Evolutionary conservation across 768 basidiomycete species (phyloP).

Genomic region (Termitomyces titanicus): DNA sequence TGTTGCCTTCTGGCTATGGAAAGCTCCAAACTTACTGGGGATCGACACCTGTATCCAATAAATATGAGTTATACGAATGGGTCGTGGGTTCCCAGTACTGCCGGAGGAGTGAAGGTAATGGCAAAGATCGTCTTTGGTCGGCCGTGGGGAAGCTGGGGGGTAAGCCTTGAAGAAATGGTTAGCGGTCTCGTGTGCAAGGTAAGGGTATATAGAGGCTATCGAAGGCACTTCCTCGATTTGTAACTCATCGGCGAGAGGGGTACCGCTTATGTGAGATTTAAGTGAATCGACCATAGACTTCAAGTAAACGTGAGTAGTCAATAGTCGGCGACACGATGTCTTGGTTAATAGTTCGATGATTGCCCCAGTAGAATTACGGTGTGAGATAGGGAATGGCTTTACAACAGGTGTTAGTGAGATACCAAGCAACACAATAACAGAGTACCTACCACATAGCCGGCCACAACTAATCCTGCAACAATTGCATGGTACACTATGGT

Average conservation of each 20-base stretch:
- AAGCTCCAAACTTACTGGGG: slow-evolving; percentile 18
- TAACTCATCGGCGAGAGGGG: slow-evolving; percentile 18
- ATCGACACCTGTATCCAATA: slow-evolving; percentile 18
- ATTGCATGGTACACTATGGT: slow-evolving; percentile 39
- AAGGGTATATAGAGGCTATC: slow-evolving; percentile 11
- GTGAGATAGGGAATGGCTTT: slow-evolving; percentile 40
- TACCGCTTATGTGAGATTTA: slow-evolving; percentile 12
- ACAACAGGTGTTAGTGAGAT: background rate
- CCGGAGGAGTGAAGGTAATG: slow-evolving; percentile 39
- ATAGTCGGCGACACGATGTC: slow-evolving; percentile 33
- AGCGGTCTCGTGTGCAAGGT: slow-evolving; percentile 10
- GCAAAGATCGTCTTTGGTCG: slow-evolving; percentile 12
- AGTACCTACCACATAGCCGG: slow-evolving; percentile 31
- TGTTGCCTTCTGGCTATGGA: background rate
- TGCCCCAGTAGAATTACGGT: slow-evolving; percentile 33
- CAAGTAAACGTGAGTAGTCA: slow-evolving; percentile 30
- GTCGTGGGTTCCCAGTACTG: slow-evolving; percentile 35
- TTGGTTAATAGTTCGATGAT: slow-evolving; percentile 32
- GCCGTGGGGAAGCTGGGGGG: slow-evolving; percentile 5
- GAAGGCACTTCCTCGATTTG: slow-evolving; percentile 28
- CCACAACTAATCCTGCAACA: slow-evolving; percentile 31
- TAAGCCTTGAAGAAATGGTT: slow-evolving; percentile 12
- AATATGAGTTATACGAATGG: slow-evolving; percentile 30
- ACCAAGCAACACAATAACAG: background rate
- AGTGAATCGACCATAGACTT: slow-evolving; percentile 26